Evolutionary conservation across 305 asterid genomes (phyloP).

Genomic region (Plantago coronopus): DNA sequence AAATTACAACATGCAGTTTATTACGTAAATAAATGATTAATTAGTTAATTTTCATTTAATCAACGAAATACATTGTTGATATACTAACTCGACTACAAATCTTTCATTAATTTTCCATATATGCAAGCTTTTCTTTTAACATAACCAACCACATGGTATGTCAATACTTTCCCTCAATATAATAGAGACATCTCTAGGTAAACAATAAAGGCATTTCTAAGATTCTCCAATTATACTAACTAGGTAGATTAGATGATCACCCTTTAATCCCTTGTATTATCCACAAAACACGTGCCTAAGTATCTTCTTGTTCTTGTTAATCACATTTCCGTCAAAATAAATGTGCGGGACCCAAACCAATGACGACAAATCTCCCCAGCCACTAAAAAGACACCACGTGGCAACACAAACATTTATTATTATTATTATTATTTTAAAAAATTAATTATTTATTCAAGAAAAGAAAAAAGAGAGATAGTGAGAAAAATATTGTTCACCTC

Average conservation of each 20-base stretch:
- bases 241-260: too few relatives aligned
- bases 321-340: background rate
- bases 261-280: constrained; percentile 24
- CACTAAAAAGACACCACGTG: constrained; percentile 37
- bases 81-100: too few relatives aligned
- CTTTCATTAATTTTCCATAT: too few relatives aligned
- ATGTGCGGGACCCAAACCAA: constrained; percentile 23
- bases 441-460: too few relatives aligned
- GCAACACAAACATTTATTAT: constrained; percentile 20
- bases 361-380: constrained; percentile 10
- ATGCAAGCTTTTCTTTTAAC: too few relatives aligned
- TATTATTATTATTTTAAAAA: too few relatives aligned
- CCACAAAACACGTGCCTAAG: background rate
- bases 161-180: background rate
- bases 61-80: too few relatives aligned
- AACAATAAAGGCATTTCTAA: constrained; percentile 1
- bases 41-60: too few relatives aligned
- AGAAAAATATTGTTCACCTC: background rate
- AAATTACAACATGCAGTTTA: too few relatives aligned
- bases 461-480: background rate
- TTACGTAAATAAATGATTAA: too few relatives aligned
- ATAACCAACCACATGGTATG: background rate
- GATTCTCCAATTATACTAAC: constrained; percentile 24
- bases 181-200: background rate
- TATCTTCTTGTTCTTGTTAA: constrained; percentile 1